A percentile compares a stretch with the other conserved stretches of the same genome.
These are phyloP conservation scores for Rhizoclosmatium sp. DNA, from an alignment of 192 early-diverging fungal genomes.

Conservation along the genomic window DNA sequence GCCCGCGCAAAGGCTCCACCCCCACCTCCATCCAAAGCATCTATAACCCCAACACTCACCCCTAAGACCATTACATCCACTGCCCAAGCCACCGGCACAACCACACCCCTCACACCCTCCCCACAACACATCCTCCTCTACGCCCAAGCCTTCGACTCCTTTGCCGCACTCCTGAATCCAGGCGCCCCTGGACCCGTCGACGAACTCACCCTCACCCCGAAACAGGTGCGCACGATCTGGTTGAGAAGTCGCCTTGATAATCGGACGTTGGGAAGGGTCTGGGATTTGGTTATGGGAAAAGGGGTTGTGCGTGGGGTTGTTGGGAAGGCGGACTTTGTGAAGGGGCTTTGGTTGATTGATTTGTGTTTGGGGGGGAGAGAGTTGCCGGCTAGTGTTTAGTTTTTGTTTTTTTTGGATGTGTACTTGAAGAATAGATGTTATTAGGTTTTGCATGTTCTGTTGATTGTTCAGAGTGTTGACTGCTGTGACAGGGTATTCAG, in stretches of 20 bases:
- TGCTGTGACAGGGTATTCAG: too few species aligned
- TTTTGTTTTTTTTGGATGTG: too few species aligned
- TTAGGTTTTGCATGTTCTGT: too few species aligned
- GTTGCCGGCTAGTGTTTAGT: too few species aligned
- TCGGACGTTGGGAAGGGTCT: conserved; percentile 19
- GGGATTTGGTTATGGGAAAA: not conserved
- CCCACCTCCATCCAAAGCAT: not conserved
- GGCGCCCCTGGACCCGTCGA: not conserved
- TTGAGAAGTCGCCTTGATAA: conserved; percentile 29
- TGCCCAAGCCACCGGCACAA: not conserved
- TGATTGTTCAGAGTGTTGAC: too few species aligned
- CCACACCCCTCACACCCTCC: not conserved
- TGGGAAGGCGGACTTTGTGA: not conserved
- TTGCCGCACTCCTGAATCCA: conserved; percentile 9
- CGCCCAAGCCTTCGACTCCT: conserved; percentile 22
- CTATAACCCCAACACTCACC: not conserved
- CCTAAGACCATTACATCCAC: conserved; percentile 17
- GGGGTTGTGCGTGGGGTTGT: not conserved
- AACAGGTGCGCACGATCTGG: conserved; percentile 40
- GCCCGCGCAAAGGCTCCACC: not conserved
- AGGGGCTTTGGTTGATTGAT: not conserved
- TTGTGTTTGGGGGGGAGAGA: not conserved
- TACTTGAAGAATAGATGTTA: too few species aligned
- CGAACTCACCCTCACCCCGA: not conserved
- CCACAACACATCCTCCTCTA: conserved; percentile 23